Conservation (phyloP, 306 rosid species). For the Cercis canadensis region DNA sequence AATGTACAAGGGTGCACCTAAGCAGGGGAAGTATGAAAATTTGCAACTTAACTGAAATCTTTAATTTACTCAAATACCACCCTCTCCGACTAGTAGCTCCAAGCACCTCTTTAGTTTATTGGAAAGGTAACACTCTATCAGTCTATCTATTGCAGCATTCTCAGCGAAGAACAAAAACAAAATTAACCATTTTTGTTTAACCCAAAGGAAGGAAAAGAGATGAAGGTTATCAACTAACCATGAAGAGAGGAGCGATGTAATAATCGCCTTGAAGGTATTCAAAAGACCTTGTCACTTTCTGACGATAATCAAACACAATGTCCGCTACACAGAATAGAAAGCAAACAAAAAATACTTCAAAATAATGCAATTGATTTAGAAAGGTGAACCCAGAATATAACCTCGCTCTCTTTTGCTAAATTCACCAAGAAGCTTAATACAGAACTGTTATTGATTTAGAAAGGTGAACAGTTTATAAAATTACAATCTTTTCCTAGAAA, state of each 20-base stretch:
- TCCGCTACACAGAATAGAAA: slow-evolving; percentile 54
- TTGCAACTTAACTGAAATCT: background rate
- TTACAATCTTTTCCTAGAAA: slow-evolving; percentile 89
- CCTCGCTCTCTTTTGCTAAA: too few species aligned
- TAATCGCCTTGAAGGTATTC: slow-evolving; percentile 88
- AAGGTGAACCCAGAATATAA: too few species aligned
- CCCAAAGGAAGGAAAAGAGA: background rate
- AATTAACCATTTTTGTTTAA: background rate
- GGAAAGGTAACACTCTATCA: too few species aligned
- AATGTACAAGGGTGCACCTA: background rate
- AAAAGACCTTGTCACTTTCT: slow-evolving; percentile 84
- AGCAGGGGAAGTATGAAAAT: background rate
- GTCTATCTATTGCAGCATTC: background rate
- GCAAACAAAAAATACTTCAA: background rate
- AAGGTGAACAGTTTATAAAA: background rate
- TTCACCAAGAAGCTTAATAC: too few species aligned
- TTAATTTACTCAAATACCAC: background rate
- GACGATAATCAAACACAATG: slow-evolving; percentile 96
- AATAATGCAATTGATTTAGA: background rate
- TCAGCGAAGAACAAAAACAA: background rate
- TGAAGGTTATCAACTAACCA: slow-evolving; percentile 51
- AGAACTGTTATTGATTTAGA: background rate
- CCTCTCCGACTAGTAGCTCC: background rate
- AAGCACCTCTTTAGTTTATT: background rate
- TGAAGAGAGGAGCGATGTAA: slow-evolving; percentile 90